Conservation (phyloP, 169 alveolate species). For the Plasmodium blacklocki region DNA sequence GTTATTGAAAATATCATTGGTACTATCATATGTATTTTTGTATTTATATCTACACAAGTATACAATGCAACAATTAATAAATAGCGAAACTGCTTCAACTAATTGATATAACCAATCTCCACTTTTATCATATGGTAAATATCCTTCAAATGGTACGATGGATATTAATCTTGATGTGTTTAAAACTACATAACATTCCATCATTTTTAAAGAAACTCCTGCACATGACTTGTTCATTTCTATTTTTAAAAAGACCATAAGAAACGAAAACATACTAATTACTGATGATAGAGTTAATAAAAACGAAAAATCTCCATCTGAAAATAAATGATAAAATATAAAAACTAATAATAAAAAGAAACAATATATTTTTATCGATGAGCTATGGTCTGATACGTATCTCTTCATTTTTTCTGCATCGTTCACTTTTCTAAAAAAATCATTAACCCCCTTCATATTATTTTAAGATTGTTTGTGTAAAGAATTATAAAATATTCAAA, state of each 20-base stretch:
- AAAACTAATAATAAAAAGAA: slow-evolving; percentile 39
- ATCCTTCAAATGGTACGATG: slow-evolving; percentile 94
- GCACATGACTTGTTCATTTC: slow-evolving; percentile 88
- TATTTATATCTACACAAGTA: slow-evolving; percentile 88
- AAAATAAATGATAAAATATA: slow-evolving; percentile 78
- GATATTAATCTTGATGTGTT: slow-evolving; percentile 90
- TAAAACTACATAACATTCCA: slow-evolving; percentile 89
- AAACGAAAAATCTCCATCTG: slow-evolving; percentile 96
- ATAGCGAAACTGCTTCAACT: slow-evolving; percentile 90
- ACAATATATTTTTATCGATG: slow-evolving; percentile 72
- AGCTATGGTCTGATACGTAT: slow-evolving; percentile 66
- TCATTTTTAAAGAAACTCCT: slow-evolving; percentile 93
- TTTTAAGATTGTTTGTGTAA: background rate
- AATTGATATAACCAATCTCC: slow-evolving; percentile 96
- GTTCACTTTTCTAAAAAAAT: slow-evolving; percentile 57
- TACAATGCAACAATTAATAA: slow-evolving; percentile 88
- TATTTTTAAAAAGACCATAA: slow-evolving; percentile 90
- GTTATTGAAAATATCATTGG: slow-evolving; percentile 87
- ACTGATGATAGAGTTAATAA: slow-evolving; percentile 92
- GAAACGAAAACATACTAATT: slow-evolving; percentile 90
- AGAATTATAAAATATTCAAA: background rate
- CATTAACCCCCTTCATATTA: slow-evolving; percentile 72
- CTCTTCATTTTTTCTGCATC: slow-evolving; percentile 71
- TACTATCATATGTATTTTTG: slow-evolving; percentile 88
- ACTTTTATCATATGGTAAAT: slow-evolving; percentile 93